These are phyloP conservation scores for Rhododendron kiyosumense DNA, from an alignment of 148 eudicot genomes.

Conservation along the genomic window DNA sequence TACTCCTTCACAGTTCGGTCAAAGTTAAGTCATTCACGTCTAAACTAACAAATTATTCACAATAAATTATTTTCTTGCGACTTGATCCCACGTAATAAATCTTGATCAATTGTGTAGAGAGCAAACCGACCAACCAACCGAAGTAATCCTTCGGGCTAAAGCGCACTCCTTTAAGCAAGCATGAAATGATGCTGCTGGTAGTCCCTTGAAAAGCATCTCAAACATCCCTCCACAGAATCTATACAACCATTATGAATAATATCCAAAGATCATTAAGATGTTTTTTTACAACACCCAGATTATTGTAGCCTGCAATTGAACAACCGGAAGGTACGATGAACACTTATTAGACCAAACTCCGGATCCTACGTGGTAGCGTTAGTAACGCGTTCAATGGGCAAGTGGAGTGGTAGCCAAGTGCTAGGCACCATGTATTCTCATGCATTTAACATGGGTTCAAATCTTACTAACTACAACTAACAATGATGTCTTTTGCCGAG, in stretches of 20 bases:
- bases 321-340: background rate
- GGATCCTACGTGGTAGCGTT: background rate
- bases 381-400: background rate
- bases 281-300: background rate
- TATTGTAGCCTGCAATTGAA: background rate
- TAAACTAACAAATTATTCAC: no score
- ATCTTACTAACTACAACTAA: no score
- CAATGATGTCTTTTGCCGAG: background rate
- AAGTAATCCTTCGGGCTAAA: background rate
- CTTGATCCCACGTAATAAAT: no score
- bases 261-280: background rate
- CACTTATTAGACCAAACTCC: background rate
- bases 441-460: background rate
- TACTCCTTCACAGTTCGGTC: rapidly evolving
- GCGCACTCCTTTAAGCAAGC: background rate
- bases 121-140: no score
- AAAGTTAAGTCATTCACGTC: background rate
- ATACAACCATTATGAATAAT: background rate
- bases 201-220: slow-evolving; percentile 1
- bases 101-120: no score
- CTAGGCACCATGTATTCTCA: background rate
- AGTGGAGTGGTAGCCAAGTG: background rate
- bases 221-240: slow-evolving; percentile 6
- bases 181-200: background rate
- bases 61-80: no score